phyloP scores from a whole-genome alignment of 257 asterid species.

The Solanum medicagineum region DNA sequence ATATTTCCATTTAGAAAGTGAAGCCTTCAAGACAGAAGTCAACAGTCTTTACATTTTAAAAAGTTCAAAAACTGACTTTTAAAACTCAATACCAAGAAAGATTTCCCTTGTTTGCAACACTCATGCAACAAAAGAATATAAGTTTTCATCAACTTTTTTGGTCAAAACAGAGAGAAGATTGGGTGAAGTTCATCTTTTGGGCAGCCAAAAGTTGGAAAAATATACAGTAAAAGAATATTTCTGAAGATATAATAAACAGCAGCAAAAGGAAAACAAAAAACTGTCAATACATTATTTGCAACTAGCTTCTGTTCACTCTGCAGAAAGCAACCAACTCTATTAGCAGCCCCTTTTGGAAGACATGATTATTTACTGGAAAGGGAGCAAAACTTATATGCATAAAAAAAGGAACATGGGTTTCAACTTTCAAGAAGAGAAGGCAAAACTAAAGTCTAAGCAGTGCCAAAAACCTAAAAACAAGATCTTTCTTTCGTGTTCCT shows the following conservation, averaged over 20 bases:
- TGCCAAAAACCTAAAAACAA: not conserved
- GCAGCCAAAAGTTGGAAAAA: not conserved
- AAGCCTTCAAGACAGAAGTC: not conserved
- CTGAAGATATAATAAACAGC: not conserved
- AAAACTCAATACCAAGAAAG: not conserved
- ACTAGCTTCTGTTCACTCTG: not conserved
- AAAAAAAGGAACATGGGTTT: not conserved
- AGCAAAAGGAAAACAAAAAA: not conserved
- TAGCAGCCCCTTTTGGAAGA: not conserved
- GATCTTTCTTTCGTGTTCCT: not conserved
- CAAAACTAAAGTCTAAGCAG: not conserved
- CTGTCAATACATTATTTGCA: not conserved
- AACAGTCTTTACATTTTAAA: not conserved
- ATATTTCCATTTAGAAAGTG: not conserved
- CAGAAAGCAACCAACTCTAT: not conserved
- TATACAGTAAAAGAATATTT: not conserved
- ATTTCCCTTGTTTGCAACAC: not conserved
- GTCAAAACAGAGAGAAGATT: not conserved
- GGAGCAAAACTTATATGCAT: not conserved
- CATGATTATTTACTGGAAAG: not conserved
- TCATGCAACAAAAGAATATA: not conserved
- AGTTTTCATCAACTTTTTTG: not conserved
- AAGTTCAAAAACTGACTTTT: not conserved
- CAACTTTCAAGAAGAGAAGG: not conserved
- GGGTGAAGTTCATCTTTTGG: not conserved